Percentiles rank a stretch among this genome's conserved stretches.
Evolutionary conservation across 2,329 filamentous ascomycete genomes (phyloP).

Genomic region (Paraphoma chrysanthemicola): DNA sequence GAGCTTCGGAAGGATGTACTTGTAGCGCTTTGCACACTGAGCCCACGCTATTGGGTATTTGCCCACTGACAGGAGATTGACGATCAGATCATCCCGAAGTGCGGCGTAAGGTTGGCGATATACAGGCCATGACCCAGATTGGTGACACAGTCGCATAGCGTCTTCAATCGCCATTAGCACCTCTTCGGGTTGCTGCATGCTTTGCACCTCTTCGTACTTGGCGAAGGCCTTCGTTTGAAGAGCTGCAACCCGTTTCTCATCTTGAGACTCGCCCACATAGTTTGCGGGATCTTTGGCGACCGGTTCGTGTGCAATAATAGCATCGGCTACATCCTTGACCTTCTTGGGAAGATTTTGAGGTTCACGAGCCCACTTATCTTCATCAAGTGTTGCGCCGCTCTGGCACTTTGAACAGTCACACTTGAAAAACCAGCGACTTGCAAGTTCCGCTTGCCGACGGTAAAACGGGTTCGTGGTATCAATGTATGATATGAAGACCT

Average conservation of each 20-base stretch:
- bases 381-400: conserved; percentile 39
- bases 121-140: conserved; percentile 54
- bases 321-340: conserved; percentile 29
- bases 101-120: conserved; percentile 63
- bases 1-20: conserved; percentile 59
- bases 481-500: conserved; percentile 69
- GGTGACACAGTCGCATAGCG: conserved; percentile 50
- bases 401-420: conserved; percentile 63
- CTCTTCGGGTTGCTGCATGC: conserved; percentile 29
- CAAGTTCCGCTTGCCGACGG: conserved; percentile 61
- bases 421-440: conserved; percentile 64
- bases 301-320: conserved; percentile 18
- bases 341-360: conserved; percentile 34
- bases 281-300: conserved; percentile 28
- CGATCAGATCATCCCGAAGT: conserved; percentile 61
- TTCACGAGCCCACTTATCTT: conserved; percentile 52
- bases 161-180: conserved; percentile 46
- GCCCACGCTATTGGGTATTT: conserved; percentile 57
- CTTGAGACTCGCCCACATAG: conserved; percentile 28
- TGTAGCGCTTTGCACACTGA: conserved; percentile 60
- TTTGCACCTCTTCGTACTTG: conserved; percentile 32
- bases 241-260: conserved; percentile 35
- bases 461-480: conserved; percentile 61
- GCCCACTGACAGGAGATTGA: conserved; percentile 53
- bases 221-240: conserved; percentile 35